Evolutionary conservation across 1,284 basidiomycete species (phyloP).

Genomic region (Trametes versicolor): DNA sequence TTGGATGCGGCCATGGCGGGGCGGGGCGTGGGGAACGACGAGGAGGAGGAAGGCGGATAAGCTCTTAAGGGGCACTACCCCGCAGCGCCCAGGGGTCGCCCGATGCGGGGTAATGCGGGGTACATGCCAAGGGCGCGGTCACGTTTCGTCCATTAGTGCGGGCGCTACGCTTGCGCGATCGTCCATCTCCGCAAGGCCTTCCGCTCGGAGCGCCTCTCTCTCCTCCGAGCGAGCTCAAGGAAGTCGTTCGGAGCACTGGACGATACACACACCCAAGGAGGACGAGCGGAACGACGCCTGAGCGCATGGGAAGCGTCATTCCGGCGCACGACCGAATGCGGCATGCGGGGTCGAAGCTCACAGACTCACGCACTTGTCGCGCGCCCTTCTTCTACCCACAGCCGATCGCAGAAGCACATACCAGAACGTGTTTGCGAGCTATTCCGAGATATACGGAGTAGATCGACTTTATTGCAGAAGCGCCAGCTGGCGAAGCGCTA

Average conservation of each 20-base stretch:
- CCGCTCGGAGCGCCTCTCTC: conserved; percentile 21
- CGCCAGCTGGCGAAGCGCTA: conserved; percentile 8
- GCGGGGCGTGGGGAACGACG: neutral
- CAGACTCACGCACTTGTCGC: neutral
- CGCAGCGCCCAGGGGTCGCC: conserved; percentile 20
- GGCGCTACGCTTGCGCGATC: conserved; percentile 3
- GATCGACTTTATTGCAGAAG: conserved; percentile 10
- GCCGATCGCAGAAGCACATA: conserved; percentile 15
- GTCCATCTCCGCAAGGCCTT: conserved; percentile 23
- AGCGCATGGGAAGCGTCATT: conserved; percentile 14
- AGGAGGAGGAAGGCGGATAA: neutral
- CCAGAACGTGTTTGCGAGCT: conserved; percentile 5
- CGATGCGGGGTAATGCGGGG: conserved; percentile 34
- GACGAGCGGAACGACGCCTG: neutral
- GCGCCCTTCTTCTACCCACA: neutral
- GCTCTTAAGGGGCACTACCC: conserved; percentile 16
- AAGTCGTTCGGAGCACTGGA: conserved; percentile 8
- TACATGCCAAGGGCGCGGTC: conserved; percentile 23
- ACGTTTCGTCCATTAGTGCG: conserved; percentile 11
- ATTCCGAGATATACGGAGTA: conserved; percentile 17
- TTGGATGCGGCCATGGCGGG: conserved; percentile 31
- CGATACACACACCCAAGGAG: neutral
- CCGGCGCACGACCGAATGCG: conserved; percentile 16
- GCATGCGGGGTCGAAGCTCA: conserved; percentile 12
- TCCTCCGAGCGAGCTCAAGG: conserved; percentile 6